Base-by-base conservation (phyloP, 768 basidiomycete genomes). In the Mycena belliarum region DNA sequence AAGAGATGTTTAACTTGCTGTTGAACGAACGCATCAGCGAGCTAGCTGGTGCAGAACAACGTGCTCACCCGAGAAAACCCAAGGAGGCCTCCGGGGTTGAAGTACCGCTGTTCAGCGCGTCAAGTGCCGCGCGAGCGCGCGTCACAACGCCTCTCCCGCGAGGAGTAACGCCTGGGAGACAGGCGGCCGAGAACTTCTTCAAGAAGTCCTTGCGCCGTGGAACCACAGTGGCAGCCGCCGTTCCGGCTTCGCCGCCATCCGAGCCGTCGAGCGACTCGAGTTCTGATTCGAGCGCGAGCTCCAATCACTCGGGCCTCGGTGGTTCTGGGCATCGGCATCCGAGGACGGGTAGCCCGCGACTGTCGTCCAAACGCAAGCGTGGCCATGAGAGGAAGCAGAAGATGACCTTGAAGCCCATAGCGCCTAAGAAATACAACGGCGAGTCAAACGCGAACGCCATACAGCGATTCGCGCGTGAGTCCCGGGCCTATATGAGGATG, bases 331-430 rank as follows among this genome's bases (percentile, higher is more conserved):
- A 23, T 1, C 7, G 16, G 15, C 38, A 24, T 37, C 49, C 15
- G 6, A 4, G 21, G n/a, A 24, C 41, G 4, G 20, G 21, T 6
- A 20, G 47, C 6, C 33, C 21, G 10, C 41, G 41, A 12, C 24
- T 29, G 33, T 33, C 20, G 29, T 49, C 33, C 9, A 33, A 49
- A 24, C 37, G 25, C 5, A 51, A 25, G 15, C 35, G 49, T 6
- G 35, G 37, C 10, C 32, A 40, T 26, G 18, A 21, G 0, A 37
- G 41, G 18, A 38, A 21, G 28, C 37, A n/a, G 21, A 40, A 28
- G 25, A 53, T 32, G 54, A 37, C 63, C 18, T 60, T 42, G 41
- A 42, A 42, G 21, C 41, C 41, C 21, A 42, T 42, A 5, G 10
- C 23, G 21, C 41, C 41, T 2, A 5, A 9, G 10, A 20, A 23